Base-by-base conservation (phyloP, 345 rosid species). In the Brassica cretica region DNA sequence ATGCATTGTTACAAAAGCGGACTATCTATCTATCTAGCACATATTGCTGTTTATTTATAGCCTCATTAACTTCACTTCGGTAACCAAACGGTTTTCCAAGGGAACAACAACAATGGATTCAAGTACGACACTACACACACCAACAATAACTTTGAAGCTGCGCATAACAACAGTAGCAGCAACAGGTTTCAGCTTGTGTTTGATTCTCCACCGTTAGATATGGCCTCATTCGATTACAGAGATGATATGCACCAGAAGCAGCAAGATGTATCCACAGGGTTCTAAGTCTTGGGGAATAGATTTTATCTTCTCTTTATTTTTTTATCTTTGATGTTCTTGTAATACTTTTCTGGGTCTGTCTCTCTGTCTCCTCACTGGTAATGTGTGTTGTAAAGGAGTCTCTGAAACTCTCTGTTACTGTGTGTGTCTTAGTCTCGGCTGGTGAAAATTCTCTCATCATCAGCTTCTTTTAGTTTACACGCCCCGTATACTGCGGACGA, bases 251-350 rank as follows among this genome's bases (percentile, higher is more conserved):
- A 88, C 68, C 89, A 88, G 86, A 93, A 88, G 55, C 88, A 88
- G 85, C 97, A 88, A 66, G 95, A 92, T 46, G 86, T 77, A 9
- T 59, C 97, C 35, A 76, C 85, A 49, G 92, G 98, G 98, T 91
- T 87, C 88, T 80, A 71, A 76, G 71, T 62, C 71, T 37, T 79
- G 77, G 77, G 46, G 67, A 60, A 76, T 78, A 78, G 62, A 77
- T 65, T 56, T 64, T 53, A 65, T 66, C 72, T 41, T 72, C 76
- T 66, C 21, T 29, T 44, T 30, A 72, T 71, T 78, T 56, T 11
- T 9, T 63, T 14, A 3, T 19, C 18, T 61, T 30, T 68, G 29
- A 18, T 46, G 64, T n/a, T 8, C 68, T 61, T 70, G 75, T 70
- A 77, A 64, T 77, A 77, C 64, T 63, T 24, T 63, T 21, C 75